phyloP scores from a whole-genome alignment of 208 protist species.

The Leishmania gerbilli region DNA sequence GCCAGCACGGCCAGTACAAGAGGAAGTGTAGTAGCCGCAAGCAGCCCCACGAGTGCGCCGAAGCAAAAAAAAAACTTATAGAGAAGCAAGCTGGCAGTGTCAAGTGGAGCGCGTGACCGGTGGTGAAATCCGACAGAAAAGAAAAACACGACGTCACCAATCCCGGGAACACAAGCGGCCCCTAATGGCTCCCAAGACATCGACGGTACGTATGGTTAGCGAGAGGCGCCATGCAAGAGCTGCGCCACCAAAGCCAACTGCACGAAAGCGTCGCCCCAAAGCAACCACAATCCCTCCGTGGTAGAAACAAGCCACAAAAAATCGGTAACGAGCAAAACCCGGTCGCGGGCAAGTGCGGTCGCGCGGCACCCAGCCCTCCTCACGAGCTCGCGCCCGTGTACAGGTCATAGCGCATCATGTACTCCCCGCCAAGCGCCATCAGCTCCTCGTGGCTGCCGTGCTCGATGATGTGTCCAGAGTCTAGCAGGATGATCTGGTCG shows the following conservation, averaged over 20 bases:
- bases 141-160: background rate
- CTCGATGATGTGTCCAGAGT: constrained; percentile 74
- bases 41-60: background rate
- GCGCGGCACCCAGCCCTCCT: background rate
- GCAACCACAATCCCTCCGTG: no score
- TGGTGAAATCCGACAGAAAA: background rate
- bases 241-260: no score
- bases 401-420: constrained; percentile 65
- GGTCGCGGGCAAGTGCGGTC: background rate
- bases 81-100: background rate
- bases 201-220: no score
- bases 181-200: no score
- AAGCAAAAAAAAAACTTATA: background rate
- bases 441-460: constrained; percentile 78
- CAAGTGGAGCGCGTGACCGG: background rate
- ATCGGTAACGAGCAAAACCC: background rate
- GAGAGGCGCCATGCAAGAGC: no score
- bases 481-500: constrained; percentile 73
- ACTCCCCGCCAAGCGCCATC: constrained; percentile 72
- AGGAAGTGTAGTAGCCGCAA: background rate
- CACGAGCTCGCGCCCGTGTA: constrained; percentile 34
- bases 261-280: no score
- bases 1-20: background rate
- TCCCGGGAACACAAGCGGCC: no score
- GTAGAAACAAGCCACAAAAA: background rate